These are phyloP conservation scores for Phialophora expanda DNA, from an alignment of 2,329 filamentous ascomycete genomes.

Conservation along the genomic window DNA sequence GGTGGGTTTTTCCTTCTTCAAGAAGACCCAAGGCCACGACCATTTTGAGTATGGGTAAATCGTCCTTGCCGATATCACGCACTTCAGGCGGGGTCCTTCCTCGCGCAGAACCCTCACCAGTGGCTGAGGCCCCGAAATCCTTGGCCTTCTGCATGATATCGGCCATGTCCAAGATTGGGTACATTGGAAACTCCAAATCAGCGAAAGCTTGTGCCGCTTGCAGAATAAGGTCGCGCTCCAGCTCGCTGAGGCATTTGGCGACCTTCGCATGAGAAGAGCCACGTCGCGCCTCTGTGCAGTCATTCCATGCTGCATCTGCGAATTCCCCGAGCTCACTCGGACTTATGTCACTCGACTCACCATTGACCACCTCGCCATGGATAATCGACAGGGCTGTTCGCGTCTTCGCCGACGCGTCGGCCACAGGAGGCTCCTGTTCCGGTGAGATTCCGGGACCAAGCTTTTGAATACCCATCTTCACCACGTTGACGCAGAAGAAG, in stretches of 20 bases:
- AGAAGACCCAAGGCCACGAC: constrained; percentile 16
- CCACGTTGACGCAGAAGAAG: constrained; percentile 25
- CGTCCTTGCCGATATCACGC: constrained; percentile 6
- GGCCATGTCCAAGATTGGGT: constrained; percentile 16
- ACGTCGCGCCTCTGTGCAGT: not conserved
- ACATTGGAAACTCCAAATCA: constrained; percentile 14
- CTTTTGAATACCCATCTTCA: constrained; percentile 9
- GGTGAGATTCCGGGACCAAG: not conserved
- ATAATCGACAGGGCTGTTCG: constrained; percentile 16
- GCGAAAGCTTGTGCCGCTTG: constrained; percentile 8
- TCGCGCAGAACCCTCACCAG: not conserved
- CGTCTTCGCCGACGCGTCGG: not conserved
- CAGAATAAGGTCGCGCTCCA: not conserved
- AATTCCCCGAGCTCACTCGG: constrained; percentile 9
- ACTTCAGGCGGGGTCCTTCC: not conserved
- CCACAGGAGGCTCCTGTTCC: not conserved
- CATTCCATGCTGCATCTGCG: not conserved
- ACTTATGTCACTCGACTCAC: constrained; percentile 21
- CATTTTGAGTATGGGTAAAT: constrained; percentile 20
- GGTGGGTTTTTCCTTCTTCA: constrained; percentile 14
- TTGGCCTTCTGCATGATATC: not conserved
- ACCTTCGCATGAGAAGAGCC: not conserved
- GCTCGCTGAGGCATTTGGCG: not conserved
- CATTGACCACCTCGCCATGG: constrained; percentile 15
- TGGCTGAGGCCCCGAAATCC: not conserved